phyloP scores from a whole-genome alignment of 768 basidiomycete genomes.

The Mycena polygramma region DNA sequence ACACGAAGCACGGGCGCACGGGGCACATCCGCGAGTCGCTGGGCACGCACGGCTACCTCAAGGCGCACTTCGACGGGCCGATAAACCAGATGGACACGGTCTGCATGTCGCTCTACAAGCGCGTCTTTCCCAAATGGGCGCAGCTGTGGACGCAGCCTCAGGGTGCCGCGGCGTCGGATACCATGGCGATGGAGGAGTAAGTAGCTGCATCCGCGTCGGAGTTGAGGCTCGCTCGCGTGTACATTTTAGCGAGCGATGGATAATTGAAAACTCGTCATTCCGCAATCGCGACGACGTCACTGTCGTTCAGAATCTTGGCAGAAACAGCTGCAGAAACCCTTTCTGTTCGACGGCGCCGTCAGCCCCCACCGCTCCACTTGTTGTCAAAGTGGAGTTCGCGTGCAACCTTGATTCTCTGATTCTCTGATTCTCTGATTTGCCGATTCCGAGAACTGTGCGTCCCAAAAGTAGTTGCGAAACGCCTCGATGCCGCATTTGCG shows the following conservation, averaged over 20 bases:
- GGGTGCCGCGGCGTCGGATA: constrained; percentile 8
- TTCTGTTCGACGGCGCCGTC: no score
- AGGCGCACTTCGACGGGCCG: constrained; percentile 94
- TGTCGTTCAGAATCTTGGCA: no score
- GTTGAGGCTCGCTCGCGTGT: constrained; percentile 5
- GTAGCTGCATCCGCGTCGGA: background rate
- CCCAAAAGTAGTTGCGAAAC: background rate
- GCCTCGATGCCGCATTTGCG: background rate
- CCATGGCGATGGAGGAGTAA: constrained; percentile 58
- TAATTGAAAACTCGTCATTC: constrained; percentile 25
- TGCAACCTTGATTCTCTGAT: background rate
- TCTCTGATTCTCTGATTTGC: background rate
- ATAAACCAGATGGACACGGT: constrained; percentile 97
- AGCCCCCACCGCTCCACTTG: background rate
- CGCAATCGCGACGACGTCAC: no score
- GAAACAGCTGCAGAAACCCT: no score
- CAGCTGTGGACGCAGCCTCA: constrained; percentile 58
- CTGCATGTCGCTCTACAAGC: constrained; percentile 95
- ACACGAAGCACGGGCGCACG: constrained; percentile 90
- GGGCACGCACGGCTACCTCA: constrained; percentile 98
- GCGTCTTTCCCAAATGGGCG: constrained; percentile 92
- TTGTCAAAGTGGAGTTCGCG: constrained; percentile 24
- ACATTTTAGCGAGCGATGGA: constrained; percentile 2
- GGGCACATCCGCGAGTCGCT: constrained; percentile 94
- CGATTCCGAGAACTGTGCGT: background rate